A percentile compares a stretch with the other conserved stretches of the same genome.
Evolutionary conservation across 305 asterid genomes (phyloP).

Genomic region (Euphrasia arctica): DNA sequence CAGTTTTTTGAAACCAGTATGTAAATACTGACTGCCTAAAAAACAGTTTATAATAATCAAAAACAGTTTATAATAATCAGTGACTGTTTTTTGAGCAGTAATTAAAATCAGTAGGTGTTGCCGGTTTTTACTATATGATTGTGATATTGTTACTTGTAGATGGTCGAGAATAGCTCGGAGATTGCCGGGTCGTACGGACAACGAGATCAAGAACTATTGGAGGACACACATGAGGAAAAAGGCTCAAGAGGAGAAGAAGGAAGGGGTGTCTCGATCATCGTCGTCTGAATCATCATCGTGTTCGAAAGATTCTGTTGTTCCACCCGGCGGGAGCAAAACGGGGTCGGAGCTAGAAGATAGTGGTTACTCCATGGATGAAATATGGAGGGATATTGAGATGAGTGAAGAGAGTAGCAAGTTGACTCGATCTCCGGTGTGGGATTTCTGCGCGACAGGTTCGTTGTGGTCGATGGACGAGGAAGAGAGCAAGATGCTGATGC

Average conservation of each 20-base stretch:
- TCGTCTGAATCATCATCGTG: constrained; percentile 24
- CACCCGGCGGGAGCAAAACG: constrained; percentile 20
- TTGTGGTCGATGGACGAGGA: constrained; percentile 23
- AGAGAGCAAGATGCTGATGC: constrained; percentile 34
- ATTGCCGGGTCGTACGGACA: constrained; percentile 90
- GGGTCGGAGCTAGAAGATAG: constrained; percentile 34
- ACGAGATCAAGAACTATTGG: constrained; percentile 93
- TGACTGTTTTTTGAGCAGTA: too few species aligned
- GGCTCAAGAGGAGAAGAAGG: constrained; percentile 66
- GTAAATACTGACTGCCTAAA: too few species aligned
- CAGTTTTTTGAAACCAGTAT: too few species aligned
- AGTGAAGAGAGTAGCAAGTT: constrained; percentile 31
- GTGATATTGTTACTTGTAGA: constrained; percentile 34
- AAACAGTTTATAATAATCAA: too few species aligned
- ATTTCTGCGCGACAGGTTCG: constrained; percentile 25
- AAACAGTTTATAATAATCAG: too few species aligned
- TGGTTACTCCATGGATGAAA: constrained; percentile 70
- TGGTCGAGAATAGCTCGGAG: constrained; percentile 94
- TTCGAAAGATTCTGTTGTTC: constrained; percentile 19
- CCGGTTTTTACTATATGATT: background rate
- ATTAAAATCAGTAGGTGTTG: too few species aligned
- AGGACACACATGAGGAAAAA: constrained; percentile 84
- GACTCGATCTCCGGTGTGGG: constrained; percentile 40
- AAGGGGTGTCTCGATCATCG: constrained; percentile 26
- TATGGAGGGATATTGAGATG: constrained; percentile 56